A percentile compares a stretch with the other conserved stretches of the same genome.
Evolutionary conservation across 2,329 filamentous ascomycete species (phyloP).

Genomic region (Fusarium sambucinum): DNA sequence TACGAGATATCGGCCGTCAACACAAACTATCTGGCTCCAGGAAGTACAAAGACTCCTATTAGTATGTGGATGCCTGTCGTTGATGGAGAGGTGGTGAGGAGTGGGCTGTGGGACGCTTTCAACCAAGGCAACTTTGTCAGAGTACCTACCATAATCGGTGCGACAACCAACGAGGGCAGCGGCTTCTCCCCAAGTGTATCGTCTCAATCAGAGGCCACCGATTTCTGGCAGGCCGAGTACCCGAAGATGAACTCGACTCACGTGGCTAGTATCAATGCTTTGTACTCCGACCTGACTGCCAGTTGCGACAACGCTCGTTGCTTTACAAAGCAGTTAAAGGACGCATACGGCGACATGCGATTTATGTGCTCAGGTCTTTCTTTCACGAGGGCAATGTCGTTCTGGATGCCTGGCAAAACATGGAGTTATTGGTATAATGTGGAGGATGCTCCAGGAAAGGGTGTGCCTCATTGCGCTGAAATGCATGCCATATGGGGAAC

Average conservation of each 20-base stretch:
- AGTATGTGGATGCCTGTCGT: constrained; percentile 68
- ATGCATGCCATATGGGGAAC: constrained; percentile 75
- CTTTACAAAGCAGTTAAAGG: constrained; percentile 53
- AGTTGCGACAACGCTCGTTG: constrained; percentile 49
- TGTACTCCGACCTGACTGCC: constrained; percentile 53
- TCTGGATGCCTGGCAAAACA: constrained; percentile 54
- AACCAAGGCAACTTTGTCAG: constrained; percentile 62
- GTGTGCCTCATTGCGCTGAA: constrained; percentile 73
- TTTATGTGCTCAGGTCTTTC: constrained; percentile 53
- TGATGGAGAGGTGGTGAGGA: constrained; percentile 64
- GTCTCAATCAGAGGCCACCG: constrained; percentile 50
- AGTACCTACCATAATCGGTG: constrained; percentile 64
- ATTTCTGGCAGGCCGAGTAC: constrained; percentile 52
- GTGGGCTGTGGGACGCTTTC: constrained; percentile 63
- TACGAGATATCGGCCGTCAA: constrained; percentile 58
- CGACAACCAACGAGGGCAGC: constrained; percentile 55
- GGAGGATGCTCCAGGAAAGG: constrained; percentile 63
- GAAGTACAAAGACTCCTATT: constrained; percentile 52
- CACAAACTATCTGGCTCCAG: constrained; percentile 52
- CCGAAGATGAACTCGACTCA: constrained; percentile 49
- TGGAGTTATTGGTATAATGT: constrained; percentile 81
- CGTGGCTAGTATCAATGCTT: constrained; percentile 47
- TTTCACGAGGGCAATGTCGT: constrained; percentile 48
- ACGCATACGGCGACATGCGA: constrained; percentile 52
- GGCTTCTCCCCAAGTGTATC: constrained; percentile 51